Base-by-base conservation (phyloP, 1,284 basidiomycete species). In the Leccinum ambiguum region DNA sequence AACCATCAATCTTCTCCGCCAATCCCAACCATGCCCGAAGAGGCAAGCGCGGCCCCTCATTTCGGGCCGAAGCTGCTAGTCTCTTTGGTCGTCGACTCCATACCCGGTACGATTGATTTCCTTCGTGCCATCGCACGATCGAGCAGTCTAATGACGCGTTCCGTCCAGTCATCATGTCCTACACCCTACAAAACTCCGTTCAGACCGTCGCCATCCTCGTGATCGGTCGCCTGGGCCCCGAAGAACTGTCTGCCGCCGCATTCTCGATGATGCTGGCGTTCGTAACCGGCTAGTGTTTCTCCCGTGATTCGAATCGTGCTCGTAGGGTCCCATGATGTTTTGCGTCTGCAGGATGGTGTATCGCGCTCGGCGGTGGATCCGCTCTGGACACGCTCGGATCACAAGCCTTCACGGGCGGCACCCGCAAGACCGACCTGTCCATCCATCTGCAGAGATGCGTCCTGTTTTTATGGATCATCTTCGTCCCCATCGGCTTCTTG, bases 321-420 rank as follows among this genome's bases (percentile, higher is more conserved):
- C 72, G 71, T 69, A 75, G 79, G 81, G 81, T 86, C 85, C 82
- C 84, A 86, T 79, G 71, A 86, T 77, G 71, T 72, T 69, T 73
- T 56, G 43, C 71, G 63, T 68, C 66, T 71, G 68, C 66, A 90
- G 89, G 89, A 23, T 90, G 89, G 88, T 87, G 86, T 70, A 80
- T 92, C 64, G 90, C 89, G 5, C 81, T 92, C 21, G 90, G 90
- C 11, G 90, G 90, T 18, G 89, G 89, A 2, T 92, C 90, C 2
- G 90, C 90, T 9, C 79, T 92, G 39, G 90, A 92, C 74, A 92
- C 90, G 1, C 79, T 91, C 63, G 90, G 89, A 53, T 92, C 90
- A 5, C 88, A 90, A 70, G 84, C 89, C 0, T 92, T 87, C 76
- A 90, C 90, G 8, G 88, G 87, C 36, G 83, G 85, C 53, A 78